Conservation (phyloP, 768 basidiomycete genomes). For the Cystobasidium onofrii region DNA sequence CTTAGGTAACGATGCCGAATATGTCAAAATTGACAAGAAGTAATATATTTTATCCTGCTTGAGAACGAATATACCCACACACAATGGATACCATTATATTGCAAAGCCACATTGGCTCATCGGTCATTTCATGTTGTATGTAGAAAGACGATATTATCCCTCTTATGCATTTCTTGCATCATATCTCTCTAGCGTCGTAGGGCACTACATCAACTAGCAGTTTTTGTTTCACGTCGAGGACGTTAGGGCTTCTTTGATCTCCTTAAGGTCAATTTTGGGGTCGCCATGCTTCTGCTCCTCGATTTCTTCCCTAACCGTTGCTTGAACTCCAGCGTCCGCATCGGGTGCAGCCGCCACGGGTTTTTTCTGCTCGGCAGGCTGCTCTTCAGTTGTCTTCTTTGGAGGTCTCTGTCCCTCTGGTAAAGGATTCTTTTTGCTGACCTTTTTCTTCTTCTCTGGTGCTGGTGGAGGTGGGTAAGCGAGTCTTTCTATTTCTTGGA, state of each 20-base stretch:
- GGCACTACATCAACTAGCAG: too few species aligned
- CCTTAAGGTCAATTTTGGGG: not conserved
- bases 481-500: slow-evolving; percentile 63
- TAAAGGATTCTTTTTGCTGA: slow-evolving; percentile 26
- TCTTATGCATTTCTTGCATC: not conserved
- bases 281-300: slow-evolving; percentile 17
- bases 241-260: not conserved
- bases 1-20: slow-evolving; percentile 52
- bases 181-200: too few species aligned
- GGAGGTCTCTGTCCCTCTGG: slow-evolving; percentile 15
- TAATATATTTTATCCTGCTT: not conserved
- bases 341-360: slow-evolving; percentile 4
- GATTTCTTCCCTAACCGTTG: slow-evolving; percentile 18
- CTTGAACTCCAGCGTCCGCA: slow-evolving; percentile 20
- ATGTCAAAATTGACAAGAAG: slow-evolving; percentile 66
- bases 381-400: not conserved
- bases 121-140: not conserved
- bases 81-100: too few species aligned
- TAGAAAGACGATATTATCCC: not conserved
- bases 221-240: not conserved
- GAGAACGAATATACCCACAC: not conserved
- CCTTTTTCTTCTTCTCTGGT: slow-evolving; percentile 31
- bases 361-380: slow-evolving; percentile 5
- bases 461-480: slow-evolving; percentile 61
- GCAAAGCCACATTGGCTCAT: too few species aligned